These are phyloP conservation scores for Dipteronia sinensis DNA, from an alignment of 345 rosid species.

Conservation along the genomic window DNA sequence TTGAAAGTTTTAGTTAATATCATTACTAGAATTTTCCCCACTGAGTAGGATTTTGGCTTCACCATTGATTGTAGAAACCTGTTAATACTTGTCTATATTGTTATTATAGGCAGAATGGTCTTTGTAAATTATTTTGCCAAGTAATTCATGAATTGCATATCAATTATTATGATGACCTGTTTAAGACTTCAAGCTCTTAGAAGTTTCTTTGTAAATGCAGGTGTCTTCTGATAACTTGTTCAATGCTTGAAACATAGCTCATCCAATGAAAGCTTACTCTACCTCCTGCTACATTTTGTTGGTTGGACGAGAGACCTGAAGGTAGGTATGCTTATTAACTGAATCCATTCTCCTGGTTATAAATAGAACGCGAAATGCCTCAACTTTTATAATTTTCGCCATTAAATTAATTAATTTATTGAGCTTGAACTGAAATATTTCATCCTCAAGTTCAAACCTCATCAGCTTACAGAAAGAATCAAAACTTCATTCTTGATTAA, in stretches of 20 bases:
- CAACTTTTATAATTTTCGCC: too few relatives aligned
- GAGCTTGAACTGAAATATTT: neutral
- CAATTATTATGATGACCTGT: neutral
- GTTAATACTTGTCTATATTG: neutral
- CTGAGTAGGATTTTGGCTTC: neutral
- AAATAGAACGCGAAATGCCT: neutral
- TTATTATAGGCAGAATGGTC: neutral
- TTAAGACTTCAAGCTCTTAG: neutral
- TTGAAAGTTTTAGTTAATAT: too few relatives aligned
- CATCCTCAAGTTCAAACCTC: too few relatives aligned
- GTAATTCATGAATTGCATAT: neutral
- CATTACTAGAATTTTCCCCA: neutral
- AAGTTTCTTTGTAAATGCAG: constrained; percentile 11
- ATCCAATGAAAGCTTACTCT: neutral
- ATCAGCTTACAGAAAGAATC: neutral
- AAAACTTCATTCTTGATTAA: too few relatives aligned
- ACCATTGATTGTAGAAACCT: neutral
- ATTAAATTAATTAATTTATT: too few relatives aligned
- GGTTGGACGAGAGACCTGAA: neutral
- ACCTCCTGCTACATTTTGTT: neutral
- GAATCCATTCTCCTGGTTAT: neutral
- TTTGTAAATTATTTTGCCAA: neutral
- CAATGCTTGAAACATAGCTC: neutral
- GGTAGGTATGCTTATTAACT: neutral
- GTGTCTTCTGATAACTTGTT: neutral